Evolutionary conservation across 129 eudicot genomes (phyloP).

Genomic region (Ambrosia trifida): DNA sequence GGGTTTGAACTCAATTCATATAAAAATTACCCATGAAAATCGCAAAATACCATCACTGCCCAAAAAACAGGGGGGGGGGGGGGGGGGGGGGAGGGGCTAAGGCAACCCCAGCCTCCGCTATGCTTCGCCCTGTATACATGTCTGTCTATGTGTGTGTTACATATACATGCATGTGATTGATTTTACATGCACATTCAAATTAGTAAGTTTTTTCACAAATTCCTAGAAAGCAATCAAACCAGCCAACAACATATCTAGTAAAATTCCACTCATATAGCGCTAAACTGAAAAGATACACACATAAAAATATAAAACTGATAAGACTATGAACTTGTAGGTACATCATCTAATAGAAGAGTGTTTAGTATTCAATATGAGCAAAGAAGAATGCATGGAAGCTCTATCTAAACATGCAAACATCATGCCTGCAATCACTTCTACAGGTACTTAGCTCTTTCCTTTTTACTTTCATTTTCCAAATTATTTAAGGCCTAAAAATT

Average conservation of each 20-base stretch:
- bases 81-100: too few species aligned
- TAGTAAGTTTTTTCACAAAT: not conserved
- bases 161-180: not conserved
- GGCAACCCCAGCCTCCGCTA: too few species aligned
- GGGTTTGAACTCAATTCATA: too few species aligned
- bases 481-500: not conserved
- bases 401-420: conserved; percentile 77
- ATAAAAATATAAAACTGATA: not conserved
- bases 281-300: not conserved
- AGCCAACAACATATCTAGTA: not conserved
- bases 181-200: not conserved
- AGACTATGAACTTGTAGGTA: conserved; percentile 37
- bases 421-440: conserved; percentile 63
- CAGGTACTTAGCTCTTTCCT: conserved; percentile 36
- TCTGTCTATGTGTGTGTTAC: not conserved
- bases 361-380: conserved; percentile 61
- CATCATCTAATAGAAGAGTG: conserved; percentile 78
- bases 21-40: too few species aligned
- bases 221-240: not conserved
- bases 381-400: conserved; percentile 73
- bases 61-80: too few species aligned
- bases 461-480: not conserved
- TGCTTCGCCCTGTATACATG: not conserved
- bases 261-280: too few species aligned
- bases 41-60: too few species aligned